A percentile compares a stretch with the other conserved stretches of the same genome.
Evolutionary conservation across 305 asterid species (phyloP).

Genomic region (Solanum aculeatissimum): DNA sequence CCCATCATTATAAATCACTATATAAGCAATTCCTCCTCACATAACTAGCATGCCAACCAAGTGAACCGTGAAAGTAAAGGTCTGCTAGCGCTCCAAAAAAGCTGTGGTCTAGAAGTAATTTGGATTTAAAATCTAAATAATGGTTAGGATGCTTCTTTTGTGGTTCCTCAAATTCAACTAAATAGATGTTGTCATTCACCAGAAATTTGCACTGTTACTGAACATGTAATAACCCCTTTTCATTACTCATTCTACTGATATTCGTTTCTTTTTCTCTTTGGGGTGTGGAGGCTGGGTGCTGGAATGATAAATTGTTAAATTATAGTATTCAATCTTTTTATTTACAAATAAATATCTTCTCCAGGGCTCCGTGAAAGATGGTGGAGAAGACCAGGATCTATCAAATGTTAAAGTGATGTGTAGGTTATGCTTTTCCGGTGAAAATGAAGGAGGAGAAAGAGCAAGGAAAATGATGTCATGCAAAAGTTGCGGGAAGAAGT

Average conservation of each 20-base stretch:
- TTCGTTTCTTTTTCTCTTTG: background rate
- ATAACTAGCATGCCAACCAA: background rate
- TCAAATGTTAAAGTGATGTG: conserved; percentile 72
- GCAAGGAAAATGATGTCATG: conserved; percentile 87
- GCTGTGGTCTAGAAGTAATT: background rate
- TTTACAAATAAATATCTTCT: conserved; percentile 1
- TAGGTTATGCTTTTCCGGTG: conserved; percentile 81
- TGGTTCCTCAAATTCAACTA: background rate
- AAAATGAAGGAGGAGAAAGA: conserved; percentile 80
- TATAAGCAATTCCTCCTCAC: too few species aligned
- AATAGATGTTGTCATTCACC: background rate
- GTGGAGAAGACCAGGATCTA: conserved; percentile 62
- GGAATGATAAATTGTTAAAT: background rate
- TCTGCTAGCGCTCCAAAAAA: background rate
- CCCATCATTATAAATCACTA: background rate
- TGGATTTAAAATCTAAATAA: background rate
- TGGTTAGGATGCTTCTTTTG: background rate
- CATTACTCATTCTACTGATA: background rate
- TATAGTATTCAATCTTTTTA: background rate
- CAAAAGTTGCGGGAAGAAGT: conserved; percentile 81
- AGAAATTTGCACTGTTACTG: background rate
- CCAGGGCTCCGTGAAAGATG: conserved; percentile 43
- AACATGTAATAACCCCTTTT: background rate
- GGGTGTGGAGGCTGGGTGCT: background rate
- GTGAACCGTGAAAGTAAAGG: background rate